Conservation (phyloP, 164 flowering plant genomes). For the grape (Vitis vinifera) region DNA sequence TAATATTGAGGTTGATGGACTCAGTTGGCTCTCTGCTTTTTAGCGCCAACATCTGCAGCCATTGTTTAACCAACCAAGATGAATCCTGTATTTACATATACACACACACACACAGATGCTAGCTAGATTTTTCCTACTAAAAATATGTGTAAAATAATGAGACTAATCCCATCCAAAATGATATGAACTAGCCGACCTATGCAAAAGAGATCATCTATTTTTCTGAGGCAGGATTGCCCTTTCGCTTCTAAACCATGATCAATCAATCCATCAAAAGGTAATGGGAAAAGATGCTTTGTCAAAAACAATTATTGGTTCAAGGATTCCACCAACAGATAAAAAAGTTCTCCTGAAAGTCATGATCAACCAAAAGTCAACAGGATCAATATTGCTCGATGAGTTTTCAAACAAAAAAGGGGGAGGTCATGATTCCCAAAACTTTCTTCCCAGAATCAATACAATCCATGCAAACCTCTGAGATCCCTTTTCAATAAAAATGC, state of each 20-base stretch:
- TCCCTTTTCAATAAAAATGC: not conserved
- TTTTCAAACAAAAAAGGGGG: not conserved
- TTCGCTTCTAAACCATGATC: conserved; percentile 2
- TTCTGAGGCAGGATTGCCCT: conserved; percentile 1
- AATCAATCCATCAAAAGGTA: conserved; percentile 2
- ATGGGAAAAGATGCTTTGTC: not conserved
- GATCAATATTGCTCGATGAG: too few relatives aligned
- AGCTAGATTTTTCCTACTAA: too few relatives aligned
- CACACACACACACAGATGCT: too few relatives aligned
- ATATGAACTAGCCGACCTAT: not conserved
- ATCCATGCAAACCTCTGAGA: conserved; percentile 8
- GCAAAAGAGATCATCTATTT: not conserved
- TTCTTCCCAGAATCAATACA: not conserved
- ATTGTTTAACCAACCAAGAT: conserved; percentile 1
- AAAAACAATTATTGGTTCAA: not conserved
- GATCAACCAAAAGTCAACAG: not conserved
- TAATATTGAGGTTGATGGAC: conserved; percentile 77
- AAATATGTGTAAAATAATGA: too few relatives aligned
- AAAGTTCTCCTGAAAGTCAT: conserved; percentile 8
- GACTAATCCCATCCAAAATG: too few relatives aligned
- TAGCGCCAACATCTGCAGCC: conserved; percentile 69
- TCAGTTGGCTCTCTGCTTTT: conserved; percentile 77
- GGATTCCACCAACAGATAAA: conserved; percentile 5
- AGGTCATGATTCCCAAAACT: not conserved
- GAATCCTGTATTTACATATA: not conserved